Base-by-base conservation (phyloP, 768 basidiomycete species). In the Termitomyces sp. region DNA sequence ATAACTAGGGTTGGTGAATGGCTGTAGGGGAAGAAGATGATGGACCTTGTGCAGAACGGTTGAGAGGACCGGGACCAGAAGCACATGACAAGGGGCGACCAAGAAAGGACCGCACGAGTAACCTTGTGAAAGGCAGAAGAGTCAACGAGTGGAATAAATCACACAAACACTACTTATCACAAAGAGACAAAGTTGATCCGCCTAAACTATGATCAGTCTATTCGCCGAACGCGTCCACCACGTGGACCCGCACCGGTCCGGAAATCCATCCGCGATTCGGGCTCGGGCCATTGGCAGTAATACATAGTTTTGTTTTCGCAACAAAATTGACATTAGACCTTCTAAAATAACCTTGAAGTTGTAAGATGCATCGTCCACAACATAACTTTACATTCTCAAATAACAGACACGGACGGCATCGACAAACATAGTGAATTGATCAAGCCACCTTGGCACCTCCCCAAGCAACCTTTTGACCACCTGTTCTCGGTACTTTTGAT, bases 391-490 rank as follows among this genome's bases (percentile, higher is more conserved):
- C 52, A 53, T 42, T 40, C 36, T 53, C 26, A 20, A 53, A 53
- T 40, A 20, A 42, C 16, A 9, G 24, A 51, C 51, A 42, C 3
- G n/a, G 6, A 26, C 26, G 26, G 26, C 22, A n/a, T 33, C n/a
- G 28, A 44, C 32, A 52, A 16, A 33, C 22, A 16, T 6, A 7
- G 47, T 20, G 8, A 20, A 48, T 46, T 42, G 4, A 60, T 66
- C 57, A 70, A 32, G 64, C 69, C 42, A 71, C 72, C 64, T 79
- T 80, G 28, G 75, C 78, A 47, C 71, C 74, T 49, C 79, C 80
- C 84, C 84, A 86, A 36, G 84, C 85, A 53, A 87, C 84, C 67
- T 84, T 87, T 61, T 75, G 78, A 5, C 77, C 82, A 3, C 74
- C 72, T 16, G 74, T 76, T 56, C 75, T 72, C 26, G 71, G 65